Percentiles rank a stretch among this genome's conserved stretches.
These are phyloP conservation scores for Exophiala bonariae DNA, from an alignment of 2,329 filamentous ascomycete genomes.

Conservation along the genomic window DNA sequence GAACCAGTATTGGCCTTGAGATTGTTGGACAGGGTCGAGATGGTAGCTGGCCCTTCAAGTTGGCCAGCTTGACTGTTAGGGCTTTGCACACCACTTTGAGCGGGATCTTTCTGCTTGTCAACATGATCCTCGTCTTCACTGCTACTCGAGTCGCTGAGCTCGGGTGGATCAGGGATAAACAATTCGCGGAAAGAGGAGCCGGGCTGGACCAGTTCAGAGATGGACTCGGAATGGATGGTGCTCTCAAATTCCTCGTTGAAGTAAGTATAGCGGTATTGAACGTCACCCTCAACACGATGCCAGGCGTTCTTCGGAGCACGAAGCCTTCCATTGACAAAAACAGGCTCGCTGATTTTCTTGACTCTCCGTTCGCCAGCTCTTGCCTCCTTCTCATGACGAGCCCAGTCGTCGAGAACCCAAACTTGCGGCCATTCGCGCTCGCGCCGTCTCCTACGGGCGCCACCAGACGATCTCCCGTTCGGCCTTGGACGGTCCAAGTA, in stretches of 20 bases:
- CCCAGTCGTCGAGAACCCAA: slow-evolving; percentile 83
- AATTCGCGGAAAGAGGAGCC: slow-evolving; percentile 82
- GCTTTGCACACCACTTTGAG: slow-evolving; percentile 14
- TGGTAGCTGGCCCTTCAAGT: neutral
- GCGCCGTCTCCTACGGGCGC: slow-evolving; percentile 56
- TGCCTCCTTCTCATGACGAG: slow-evolving; percentile 82
- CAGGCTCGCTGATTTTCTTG: slow-evolving; percentile 90
- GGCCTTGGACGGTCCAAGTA: slow-evolving; percentile 58
- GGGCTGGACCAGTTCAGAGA: slow-evolving; percentile 86
- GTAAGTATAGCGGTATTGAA: slow-evolving; percentile 93
- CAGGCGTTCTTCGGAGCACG: slow-evolving; percentile 73
- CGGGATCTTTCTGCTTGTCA: slow-evolving; percentile 4
- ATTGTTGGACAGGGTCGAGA: slow-evolving; percentile 6
- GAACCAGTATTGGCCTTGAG: slow-evolving; percentile 9
- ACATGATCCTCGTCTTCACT: slow-evolving; percentile 58
- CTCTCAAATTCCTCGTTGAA: slow-evolving; percentile 97
- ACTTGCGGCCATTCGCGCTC: slow-evolving; percentile 84
- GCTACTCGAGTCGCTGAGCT: slow-evolving; percentile 70
- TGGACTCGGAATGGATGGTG: slow-evolving; percentile 93
- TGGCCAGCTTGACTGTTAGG: slow-evolving; percentile 13
- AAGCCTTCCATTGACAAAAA: slow-evolving; percentile 85
- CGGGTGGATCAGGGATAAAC: slow-evolving; percentile 82
- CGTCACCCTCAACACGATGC: slow-evolving; percentile 85
- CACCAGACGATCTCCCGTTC: slow-evolving; percentile 39
- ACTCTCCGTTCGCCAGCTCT: slow-evolving; percentile 71